These are phyloP conservation scores for Candida nanaspora DNA, from an alignment of 805 yeast species.

Conservation along the genomic window DNA sequence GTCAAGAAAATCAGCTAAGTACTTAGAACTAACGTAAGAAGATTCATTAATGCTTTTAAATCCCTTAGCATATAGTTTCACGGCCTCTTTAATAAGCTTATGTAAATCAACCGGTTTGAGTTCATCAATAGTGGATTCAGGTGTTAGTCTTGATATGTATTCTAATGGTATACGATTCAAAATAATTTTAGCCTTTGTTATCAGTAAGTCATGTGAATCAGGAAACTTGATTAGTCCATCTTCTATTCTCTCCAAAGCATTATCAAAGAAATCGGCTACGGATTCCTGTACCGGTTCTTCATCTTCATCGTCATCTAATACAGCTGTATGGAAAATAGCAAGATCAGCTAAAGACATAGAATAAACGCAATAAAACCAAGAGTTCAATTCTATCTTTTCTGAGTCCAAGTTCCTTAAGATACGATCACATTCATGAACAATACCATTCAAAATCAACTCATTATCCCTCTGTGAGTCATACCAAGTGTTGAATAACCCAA, in stretches of 20 bases:
- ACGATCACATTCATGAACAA: constrained; percentile 89
- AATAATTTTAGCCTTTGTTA: constrained; percentile 46
- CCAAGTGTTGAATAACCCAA: constrained; percentile 66
- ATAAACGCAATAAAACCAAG: constrained; percentile 64
- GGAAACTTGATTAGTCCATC: constrained; percentile 48
- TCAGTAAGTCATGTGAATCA: constrained; percentile 34
- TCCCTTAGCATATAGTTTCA: constrained; percentile 39
- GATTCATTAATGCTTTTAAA: constrained; percentile 20
- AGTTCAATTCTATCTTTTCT: constrained; percentile 26
- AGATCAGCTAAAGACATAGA: constrained; percentile 64
- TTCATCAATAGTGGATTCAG: constrained; percentile 29
- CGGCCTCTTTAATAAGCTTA: constrained; percentile 36
- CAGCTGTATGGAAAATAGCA: constrained; percentile 41
- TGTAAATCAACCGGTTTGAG: constrained; percentile 24
- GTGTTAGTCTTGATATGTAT: constrained; percentile 42
- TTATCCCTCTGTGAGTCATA: constrained; percentile 47
- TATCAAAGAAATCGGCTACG: constrained; percentile 54
- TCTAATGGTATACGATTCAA: constrained; percentile 55
- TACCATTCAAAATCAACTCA: constrained; percentile 67
- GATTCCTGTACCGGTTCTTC: constrained; percentile 18
- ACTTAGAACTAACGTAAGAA: not conserved
- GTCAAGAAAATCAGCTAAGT: constrained; percentile 40
- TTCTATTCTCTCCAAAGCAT: constrained; percentile 63
- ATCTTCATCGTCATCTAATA: constrained; percentile 11
- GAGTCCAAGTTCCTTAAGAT: constrained; percentile 44